phyloP scores from a whole-genome alignment of 441 rosid genomes.

The Corymbia citriodora region DNA sequence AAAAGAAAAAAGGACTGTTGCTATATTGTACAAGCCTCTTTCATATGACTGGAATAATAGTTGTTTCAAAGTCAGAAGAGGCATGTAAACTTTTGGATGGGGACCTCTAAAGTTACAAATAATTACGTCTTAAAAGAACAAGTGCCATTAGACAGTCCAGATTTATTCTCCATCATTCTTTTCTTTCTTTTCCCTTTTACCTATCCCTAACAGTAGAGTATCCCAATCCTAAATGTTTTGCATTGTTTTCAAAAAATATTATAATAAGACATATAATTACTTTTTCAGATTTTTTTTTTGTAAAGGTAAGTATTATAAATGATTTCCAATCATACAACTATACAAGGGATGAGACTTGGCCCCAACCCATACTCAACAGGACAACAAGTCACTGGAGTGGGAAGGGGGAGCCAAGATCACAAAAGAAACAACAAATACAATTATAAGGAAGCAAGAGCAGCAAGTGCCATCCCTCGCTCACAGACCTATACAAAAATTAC shows the following conservation, averaged over 20 bases:
- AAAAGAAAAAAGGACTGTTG: neutral
- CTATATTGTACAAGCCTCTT: neutral
- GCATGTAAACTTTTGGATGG: neutral
- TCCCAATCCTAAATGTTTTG: neutral
- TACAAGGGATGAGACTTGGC: no score
- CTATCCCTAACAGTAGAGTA: neutral
- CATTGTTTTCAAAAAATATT: neutral
- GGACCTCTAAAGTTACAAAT: neutral
- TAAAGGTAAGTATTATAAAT: no score
- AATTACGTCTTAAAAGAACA: rapidly evolving
- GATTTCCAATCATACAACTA: no score
- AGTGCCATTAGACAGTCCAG: neutral
- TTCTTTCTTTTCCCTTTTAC: neutral
- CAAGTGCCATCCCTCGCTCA: no score
- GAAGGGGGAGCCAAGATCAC: no score
- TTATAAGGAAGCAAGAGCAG: no score
- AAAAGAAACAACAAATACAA: no score
- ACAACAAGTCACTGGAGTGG: no score
- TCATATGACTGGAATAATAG: rapidly evolving
- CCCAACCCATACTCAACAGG: no score
- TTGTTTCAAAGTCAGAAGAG: neutral
- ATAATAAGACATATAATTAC: neutral
- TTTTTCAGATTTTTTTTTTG: neutral
- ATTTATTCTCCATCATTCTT: neutral
- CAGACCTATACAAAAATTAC: no score